Conservation (phyloP, 2,329 filamentous ascomycete genomes). For the Fusarium setosum region DNA sequence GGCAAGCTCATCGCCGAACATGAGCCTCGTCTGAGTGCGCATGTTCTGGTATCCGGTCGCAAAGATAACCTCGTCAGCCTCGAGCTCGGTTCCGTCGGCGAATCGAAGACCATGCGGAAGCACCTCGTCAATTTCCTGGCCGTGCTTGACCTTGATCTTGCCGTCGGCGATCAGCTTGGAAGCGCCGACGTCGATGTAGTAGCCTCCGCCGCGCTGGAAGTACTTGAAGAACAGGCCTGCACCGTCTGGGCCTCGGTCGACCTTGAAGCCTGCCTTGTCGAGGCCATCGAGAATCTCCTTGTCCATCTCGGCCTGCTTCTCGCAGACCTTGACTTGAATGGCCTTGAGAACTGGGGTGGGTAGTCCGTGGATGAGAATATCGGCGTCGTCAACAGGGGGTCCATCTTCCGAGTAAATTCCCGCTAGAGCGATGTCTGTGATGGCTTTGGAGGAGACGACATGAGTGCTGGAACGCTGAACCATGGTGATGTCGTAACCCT, state of each 20-base stretch:
- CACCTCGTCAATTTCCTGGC: slow-evolving; percentile 65
- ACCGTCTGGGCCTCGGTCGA: slow-evolving; percentile 67
- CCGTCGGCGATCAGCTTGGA: slow-evolving; percentile 71
- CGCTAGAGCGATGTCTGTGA: slow-evolving; percentile 64
- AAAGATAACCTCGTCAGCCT: slow-evolving; percentile 72
- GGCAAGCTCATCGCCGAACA: slow-evolving; percentile 72
- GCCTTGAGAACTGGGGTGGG: slow-evolving; percentile 71
- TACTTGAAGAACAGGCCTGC: slow-evolving; percentile 72
- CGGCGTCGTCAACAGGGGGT: slow-evolving; percentile 73
- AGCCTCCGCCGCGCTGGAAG: slow-evolving; percentile 73
- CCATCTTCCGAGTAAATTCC: slow-evolving; percentile 62
- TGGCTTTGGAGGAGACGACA: slow-evolving; percentile 67
- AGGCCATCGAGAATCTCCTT: slow-evolving; percentile 57
- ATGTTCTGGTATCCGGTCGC: slow-evolving; percentile 77
- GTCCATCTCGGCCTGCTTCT: slow-evolving; percentile 50
- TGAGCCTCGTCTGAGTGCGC: slow-evolving; percentile 68
- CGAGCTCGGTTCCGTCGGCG: slow-evolving; percentile 65
- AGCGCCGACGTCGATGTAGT: slow-evolving; percentile 77
- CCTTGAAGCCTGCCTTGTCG: slow-evolving; percentile 67
- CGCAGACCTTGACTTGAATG: slow-evolving; percentile 59
- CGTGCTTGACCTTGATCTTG: slow-evolving; percentile 72
- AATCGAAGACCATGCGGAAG: slow-evolving; percentile 58
- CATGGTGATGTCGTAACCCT: slow-evolving; percentile 75
- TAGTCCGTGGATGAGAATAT: slow-evolving; percentile 68
- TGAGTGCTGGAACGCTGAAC: slow-evolving; percentile 75